Percentiles rank a stretch among this genome's conserved stretches.
These are phyloP conservation scores for Danielia reshetovae DNA, from an alignment of 805 yeast species.

Conservation along the genomic window DNA sequence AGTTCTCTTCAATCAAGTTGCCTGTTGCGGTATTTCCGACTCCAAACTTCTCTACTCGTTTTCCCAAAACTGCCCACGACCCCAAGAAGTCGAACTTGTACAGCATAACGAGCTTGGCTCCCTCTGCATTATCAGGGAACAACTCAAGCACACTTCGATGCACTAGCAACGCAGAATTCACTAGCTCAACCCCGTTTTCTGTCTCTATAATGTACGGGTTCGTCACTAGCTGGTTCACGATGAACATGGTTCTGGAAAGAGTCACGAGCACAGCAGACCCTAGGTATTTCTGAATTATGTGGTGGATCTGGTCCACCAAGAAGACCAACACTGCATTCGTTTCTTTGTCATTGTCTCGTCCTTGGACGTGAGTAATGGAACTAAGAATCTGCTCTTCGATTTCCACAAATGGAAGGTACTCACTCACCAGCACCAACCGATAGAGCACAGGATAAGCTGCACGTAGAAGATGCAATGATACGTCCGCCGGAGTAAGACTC, in stretches of 20 bases:
- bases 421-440: constrained; percentile 6
- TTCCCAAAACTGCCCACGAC: constrained; percentile 28
- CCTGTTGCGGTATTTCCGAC: constrained; percentile 6
- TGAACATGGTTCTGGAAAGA: constrained; percentile 24
- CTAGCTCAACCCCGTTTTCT: constrained; percentile 12
- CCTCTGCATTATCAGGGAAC: constrained; percentile 17
- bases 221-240: constrained; percentile 27
- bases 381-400: constrained; percentile 21
- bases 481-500: constrained; percentile 21
- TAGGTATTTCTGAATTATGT: constrained; percentile 7
- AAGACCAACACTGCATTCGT: constrained; percentile 12
- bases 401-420: constrained; percentile 17
- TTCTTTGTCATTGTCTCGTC: constrained; percentile 10
- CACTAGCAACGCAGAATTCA: constrained; percentile 18
- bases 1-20: constrained; percentile 1
- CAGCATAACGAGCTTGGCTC: constrained; percentile 15
- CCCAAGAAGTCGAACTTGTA: constrained; percentile 35
- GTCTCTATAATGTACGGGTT: constrained; percentile 27
- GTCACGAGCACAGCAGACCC: constrained; percentile 19
- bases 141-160: constrained; percentile 19
- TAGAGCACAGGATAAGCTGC: constrained; percentile 21
- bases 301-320: constrained; percentile 16
- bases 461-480: constrained; percentile 17
- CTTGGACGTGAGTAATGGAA: constrained; percentile 22
- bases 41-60: constrained; percentile 7